Evolutionary conservation across 2,329 filamentous ascomycete species (phyloP).

Genomic region (Fusarium multiceps): DNA sequence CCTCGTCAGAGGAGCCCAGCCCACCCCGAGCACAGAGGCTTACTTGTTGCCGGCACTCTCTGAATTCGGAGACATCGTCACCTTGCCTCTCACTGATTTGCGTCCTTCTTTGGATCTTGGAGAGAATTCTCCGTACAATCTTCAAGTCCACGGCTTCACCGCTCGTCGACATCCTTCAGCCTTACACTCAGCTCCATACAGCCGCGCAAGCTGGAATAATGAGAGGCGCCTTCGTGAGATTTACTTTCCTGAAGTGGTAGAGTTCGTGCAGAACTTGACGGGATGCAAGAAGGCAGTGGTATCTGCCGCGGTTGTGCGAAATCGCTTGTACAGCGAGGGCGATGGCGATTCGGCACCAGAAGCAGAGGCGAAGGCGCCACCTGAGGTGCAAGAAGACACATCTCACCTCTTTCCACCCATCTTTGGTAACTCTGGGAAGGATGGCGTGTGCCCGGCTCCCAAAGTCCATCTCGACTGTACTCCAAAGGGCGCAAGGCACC

Average conservation of each 20-base stretch:
- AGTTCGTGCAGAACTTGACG: not conserved
- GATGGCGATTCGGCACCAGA: not conserved
- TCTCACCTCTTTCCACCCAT: not conserved
- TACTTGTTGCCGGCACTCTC: slow-evolving; percentile 4
- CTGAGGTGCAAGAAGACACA: not conserved
- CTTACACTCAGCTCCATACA: not conserved
- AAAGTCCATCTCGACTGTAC: slow-evolving; percentile 12
- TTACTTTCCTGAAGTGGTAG: slow-evolving; percentile 2
- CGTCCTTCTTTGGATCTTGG: not conserved
- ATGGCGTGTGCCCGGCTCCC: slow-evolving; percentile 2
- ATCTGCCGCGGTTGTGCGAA: slow-evolving; percentile 3
- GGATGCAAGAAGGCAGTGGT: slow-evolving; percentile 9
- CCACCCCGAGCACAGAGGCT: not conserved
- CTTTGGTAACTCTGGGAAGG: not conserved
- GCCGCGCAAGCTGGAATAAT: not conserved
- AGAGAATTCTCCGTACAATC: not conserved
- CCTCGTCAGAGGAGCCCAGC: not conserved
- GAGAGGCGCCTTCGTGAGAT: slow-evolving; percentile 2
- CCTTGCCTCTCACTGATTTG: slow-evolving; percentile 1
- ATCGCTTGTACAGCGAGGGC: not conserved
- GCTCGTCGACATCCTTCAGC: not conserved
- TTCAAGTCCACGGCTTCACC: not conserved
- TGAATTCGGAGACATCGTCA: slow-evolving; percentile 1
- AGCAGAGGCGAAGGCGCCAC: not conserved
- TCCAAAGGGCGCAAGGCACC: not conserved